phyloP scores from a whole-genome alignment of 1,284 basidiomycete species.

The Wallemia ichthyophaga region DNA sequence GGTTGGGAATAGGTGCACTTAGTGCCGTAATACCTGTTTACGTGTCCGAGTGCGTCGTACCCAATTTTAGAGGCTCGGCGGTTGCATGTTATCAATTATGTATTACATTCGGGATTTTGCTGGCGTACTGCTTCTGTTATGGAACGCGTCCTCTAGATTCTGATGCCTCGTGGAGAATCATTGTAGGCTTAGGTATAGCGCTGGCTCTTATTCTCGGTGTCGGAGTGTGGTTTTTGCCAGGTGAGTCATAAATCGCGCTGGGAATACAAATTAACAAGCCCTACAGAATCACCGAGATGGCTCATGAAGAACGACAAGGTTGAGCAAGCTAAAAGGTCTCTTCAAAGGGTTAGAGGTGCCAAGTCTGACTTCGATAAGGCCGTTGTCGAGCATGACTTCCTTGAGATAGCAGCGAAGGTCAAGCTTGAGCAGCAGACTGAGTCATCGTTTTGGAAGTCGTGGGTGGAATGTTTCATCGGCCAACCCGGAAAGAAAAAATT shows the following conservation, averaged over 20 bases:
- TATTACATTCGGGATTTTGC: slow-evolving; percentile 26
- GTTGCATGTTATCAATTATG: slow-evolving; percentile 37
- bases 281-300: slow-evolving; percentile 22
- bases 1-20: slow-evolving; percentile 35
- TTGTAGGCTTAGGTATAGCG: slow-evolving; percentile 21
- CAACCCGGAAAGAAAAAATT: slow-evolving; percentile 13
- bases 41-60: slow-evolving; percentile 42
- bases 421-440: not conserved
- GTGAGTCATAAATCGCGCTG: no score
- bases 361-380: slow-evolving; percentile 13
- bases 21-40: slow-evolving; percentile 43
- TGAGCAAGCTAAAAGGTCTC: slow-evolving; percentile 24
- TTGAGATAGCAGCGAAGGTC: not conserved
- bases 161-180: slow-evolving; percentile 3
- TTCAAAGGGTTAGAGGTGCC: slow-evolving; percentile 28
- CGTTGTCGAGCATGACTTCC: slow-evolving; percentile 8
- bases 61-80: slow-evolving; percentile 41
- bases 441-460: slow-evolving; percentile 14
- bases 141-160: slow-evolving; percentile 9
- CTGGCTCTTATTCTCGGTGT: slow-evolving; percentile 34
- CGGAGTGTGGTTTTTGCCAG: slow-evolving; percentile 40
- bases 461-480: slow-evolving; percentile 30
- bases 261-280: no score
- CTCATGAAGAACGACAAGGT: slow-evolving; percentile 22
- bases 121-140: slow-evolving; percentile 27